Evolutionary conservation across 2,329 filamentous ascomycete species (phyloP).

Genomic region (Calcarisporium arbuscula): DNA sequence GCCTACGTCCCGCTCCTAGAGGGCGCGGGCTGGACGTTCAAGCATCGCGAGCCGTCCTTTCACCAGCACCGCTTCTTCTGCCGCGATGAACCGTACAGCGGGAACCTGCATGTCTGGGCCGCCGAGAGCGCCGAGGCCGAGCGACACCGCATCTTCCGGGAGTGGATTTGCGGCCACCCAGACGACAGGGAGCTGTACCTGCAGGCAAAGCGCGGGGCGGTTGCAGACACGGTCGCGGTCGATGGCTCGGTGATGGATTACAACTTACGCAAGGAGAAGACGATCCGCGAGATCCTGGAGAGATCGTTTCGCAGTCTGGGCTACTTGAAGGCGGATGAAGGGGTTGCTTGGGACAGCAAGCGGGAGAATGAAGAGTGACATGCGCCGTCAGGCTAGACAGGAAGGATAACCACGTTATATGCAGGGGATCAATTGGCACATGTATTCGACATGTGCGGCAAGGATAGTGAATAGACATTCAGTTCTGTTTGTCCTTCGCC

Average conservation of each 20-base stretch:
- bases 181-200: constrained; percentile 34
- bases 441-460: too few species aligned
- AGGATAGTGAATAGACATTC: too few species aligned
- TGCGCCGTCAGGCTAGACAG: too few species aligned
- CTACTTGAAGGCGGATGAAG: too few species aligned
- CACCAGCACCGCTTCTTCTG: constrained; percentile 42
- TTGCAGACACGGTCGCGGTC: constrained; percentile 16
- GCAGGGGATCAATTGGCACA: too few species aligned
- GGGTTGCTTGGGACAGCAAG: too few species aligned
- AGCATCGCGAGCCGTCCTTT: constrained; percentile 39
- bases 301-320: constrained; percentile 13
- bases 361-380: too few species aligned
- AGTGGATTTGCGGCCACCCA: constrained; percentile 29
- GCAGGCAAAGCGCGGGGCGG: constrained; percentile 29
- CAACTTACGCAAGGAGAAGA: constrained; percentile 31
- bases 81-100: constrained; percentile 24
- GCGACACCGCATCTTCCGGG: constrained; percentile 35
- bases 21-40: constrained; percentile 36
- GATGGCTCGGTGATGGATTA: constrained; percentile 31
- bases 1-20: constrained; percentile 38
- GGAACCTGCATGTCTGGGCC: constrained; percentile 44
- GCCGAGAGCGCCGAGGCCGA: constrained; percentile 32
- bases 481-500: too few species aligned
- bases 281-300: constrained; percentile 29
- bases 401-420: too few species aligned